Percentiles rank a stretch among this genome's conserved stretches.
Conservation (phyloP, 352 stramenopile genomes). For the Phytophthora ohioensis region DNA sequence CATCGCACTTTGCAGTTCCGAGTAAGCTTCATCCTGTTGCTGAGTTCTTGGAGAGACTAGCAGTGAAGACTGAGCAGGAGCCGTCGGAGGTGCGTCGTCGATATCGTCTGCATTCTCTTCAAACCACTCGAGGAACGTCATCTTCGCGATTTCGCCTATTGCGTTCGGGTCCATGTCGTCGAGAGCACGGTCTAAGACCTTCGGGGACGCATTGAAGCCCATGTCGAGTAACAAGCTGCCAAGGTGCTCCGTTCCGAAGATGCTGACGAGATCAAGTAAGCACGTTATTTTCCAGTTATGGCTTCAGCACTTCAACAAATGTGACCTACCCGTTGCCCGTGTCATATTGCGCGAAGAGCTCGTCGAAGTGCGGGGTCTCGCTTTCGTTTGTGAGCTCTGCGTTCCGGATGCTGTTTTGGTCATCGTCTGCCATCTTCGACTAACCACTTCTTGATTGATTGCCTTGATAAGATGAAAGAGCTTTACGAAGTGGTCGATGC, state of each 20-base stretch:
- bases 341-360: conserved; percentile 63
- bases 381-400: conserved; percentile 43
- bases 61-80: background rate
- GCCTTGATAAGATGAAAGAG: conserved; percentile 15
- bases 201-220: conserved; percentile 66
- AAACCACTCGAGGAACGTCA: conserved; percentile 81
- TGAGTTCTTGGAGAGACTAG: conserved; percentile 20
- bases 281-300: background rate
- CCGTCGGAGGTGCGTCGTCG: conserved; percentile 31
- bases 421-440: conserved; percentile 39
- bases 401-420: conserved; percentile 37
- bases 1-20: conserved; percentile 62
- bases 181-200: conserved; percentile 60
- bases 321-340: conserved; percentile 41
- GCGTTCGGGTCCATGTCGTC: conserved; percentile 80
- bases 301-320: background rate
- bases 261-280: conserved; percentile 22
- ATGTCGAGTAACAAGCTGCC: conserved; percentile 72
- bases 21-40: conserved; percentile 45
- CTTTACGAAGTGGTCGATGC: background rate
- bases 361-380: conserved; percentile 75
- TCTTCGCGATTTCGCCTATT: conserved; percentile 70
- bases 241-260: conserved; percentile 68
- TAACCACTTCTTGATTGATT: background rate
- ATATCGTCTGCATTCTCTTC: conserved; percentile 73